Conservation (phyloP, 441 rosid genomes). For the Erodium chrysanthum region DNA sequence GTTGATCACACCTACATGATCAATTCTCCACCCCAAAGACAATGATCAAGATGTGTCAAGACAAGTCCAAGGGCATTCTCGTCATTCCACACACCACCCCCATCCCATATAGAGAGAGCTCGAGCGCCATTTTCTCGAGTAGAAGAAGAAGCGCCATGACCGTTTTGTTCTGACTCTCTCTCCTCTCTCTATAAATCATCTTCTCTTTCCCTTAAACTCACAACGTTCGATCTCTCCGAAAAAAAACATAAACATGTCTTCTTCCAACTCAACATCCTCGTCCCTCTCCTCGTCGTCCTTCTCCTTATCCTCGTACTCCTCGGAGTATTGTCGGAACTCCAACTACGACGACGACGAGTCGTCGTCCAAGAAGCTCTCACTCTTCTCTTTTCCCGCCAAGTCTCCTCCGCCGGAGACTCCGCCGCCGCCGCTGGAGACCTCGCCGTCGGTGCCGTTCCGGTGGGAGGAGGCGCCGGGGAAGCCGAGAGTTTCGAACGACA, state of each 20-base stretch:
- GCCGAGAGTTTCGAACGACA: neutral
- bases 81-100: neutral
- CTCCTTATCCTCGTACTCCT: too few relatives aligned
- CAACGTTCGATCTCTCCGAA: neutral
- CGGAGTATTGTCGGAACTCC: too few relatives aligned
- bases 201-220: neutral
- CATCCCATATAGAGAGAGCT: neutral
- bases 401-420: neutral
- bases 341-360: neutral
- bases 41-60: too few relatives aligned
- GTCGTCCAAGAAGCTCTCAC: neutral
- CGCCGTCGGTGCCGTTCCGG: neutral
- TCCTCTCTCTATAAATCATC: too few relatives aligned
- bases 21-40: too few relatives aligned
- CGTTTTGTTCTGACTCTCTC: too few relatives aligned
- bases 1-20: too few relatives aligned
- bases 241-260: neutral
- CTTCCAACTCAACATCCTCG: neutral
- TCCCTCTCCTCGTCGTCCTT: neutral
- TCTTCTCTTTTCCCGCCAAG: neutral
- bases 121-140: neutral
- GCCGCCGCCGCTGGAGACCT: constrained; percentile 2
- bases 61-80: neutral
- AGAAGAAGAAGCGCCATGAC: neutral
- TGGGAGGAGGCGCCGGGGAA: constrained; percentile 6